phyloP scores from a whole-genome alignment of 768 basidiomycete genomes.

The Mrakia gelida region DNA sequence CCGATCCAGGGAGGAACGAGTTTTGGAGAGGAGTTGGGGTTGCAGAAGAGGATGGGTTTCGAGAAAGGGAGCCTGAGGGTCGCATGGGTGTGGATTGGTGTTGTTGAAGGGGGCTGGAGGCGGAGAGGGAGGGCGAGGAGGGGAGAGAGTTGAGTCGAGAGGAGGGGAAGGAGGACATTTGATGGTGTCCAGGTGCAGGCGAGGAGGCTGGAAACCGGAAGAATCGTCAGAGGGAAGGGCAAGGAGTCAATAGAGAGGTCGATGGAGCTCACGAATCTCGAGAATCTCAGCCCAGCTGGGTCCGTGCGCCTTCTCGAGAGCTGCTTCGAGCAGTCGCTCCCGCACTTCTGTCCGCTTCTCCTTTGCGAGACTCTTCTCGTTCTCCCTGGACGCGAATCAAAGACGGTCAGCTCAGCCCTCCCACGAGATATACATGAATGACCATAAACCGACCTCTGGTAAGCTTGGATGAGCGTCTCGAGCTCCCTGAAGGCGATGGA shows the following conservation, averaged over 20 bases:
- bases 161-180: neutral
- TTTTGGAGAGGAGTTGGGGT: neutral
- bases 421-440: neutral
- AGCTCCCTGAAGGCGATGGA: neutral
- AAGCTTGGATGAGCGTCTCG: neutral
- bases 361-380: neutral
- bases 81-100: neutral
- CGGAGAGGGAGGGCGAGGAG: neutral
- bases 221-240: neutral
- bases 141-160: neutral
- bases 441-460: neutral
- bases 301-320: neutral
- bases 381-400: neutral
- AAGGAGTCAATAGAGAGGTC: neutral
- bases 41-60: neutral
- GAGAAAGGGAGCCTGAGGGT: neutral
- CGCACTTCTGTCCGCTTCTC: neutral
- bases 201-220: neutral
- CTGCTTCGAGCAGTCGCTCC: neutral
- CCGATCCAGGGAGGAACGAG: neutral
- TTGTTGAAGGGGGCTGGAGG: too few species aligned
- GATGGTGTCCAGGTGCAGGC: neutral
- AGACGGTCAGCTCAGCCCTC: neutral
- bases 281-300: constrained; percentile 5
- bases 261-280: neutral